phyloP scores from a whole-genome alignment of 2,329 filamentous ascomycete species.

The Lachnellula arida region DNA sequence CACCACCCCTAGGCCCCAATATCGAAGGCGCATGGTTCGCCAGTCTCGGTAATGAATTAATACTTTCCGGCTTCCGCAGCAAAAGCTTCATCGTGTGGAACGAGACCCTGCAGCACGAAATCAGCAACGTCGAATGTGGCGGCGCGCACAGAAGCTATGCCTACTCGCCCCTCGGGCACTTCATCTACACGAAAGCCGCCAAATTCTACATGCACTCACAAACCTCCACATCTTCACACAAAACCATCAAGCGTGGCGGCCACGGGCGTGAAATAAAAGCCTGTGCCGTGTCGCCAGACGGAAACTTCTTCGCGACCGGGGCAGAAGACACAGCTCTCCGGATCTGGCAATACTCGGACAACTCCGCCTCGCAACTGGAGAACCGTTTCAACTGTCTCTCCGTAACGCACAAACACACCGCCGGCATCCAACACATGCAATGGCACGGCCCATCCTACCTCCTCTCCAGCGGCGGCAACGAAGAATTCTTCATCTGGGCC shows the following conservation, averaged over 20 bases:
- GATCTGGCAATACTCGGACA: slow-evolving; percentile 52
- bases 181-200: slow-evolving; percentile 73
- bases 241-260: slow-evolving; percentile 58
- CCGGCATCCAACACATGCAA: slow-evolving; percentile 66
- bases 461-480: slow-evolving; percentile 80
- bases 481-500: slow-evolving; percentile 87
- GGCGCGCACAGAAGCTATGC: slow-evolving; percentile 78
- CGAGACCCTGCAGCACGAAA: slow-evolving; percentile 62
- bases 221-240: slow-evolving; percentile 34
- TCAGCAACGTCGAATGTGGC: slow-evolving; percentile 73
- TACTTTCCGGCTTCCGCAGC: slow-evolving; percentile 77
- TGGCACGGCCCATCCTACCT: slow-evolving; percentile 67
- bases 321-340: slow-evolving; percentile 72
- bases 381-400: slow-evolving; percentile 44
- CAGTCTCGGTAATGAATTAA: slow-evolving; percentile 45
- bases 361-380: slow-evolving; percentile 6
- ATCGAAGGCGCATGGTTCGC: slow-evolving; percentile 68
- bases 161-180: slow-evolving; percentile 43
- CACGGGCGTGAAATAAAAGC: slow-evolving; percentile 86
- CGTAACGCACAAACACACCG: slow-evolving; percentile 70
- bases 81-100: slow-evolving; percentile 81
- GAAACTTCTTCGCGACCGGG: slow-evolving; percentile 56
- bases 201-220: slow-evolving; percentile 42
- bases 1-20: slow-evolving; percentile 67
- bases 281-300: slow-evolving; percentile 41